These are phyloP conservation scores for Termitomyces sp. DNA, from an alignment of 768 basidiomycete genomes.

Conservation along the genomic window DNA sequence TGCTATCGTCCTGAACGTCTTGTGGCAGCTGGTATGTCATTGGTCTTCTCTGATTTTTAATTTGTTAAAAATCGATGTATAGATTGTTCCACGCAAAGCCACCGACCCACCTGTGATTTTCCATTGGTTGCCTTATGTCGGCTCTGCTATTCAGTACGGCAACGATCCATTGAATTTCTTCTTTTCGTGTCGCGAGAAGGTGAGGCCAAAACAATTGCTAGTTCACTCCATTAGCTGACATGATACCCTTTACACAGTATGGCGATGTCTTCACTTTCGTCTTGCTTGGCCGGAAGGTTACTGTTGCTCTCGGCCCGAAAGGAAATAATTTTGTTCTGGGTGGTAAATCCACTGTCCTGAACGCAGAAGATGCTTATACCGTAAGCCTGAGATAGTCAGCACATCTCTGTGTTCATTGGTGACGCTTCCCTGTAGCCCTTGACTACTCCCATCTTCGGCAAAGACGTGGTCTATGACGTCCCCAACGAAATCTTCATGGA, in stretches of 20 bases:
- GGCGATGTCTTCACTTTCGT: conserved; percentile 98
- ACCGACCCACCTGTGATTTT: conserved; percentile 88
- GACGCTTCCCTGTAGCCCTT: conserved; percentile 53
- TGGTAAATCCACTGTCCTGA: conserved; percentile 88
- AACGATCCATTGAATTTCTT: conserved; percentile 92
- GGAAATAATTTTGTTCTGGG: conserved; percentile 95
- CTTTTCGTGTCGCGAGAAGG: conserved; percentile 75
- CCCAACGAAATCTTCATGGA: conserved; percentile 98
- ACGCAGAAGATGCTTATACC: conserved; percentile 97
- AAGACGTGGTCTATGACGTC: conserved; percentile 95
- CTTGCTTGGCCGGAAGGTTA: conserved; percentile 84
- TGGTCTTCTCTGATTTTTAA: neutral
- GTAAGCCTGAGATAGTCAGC: conserved; percentile 34
- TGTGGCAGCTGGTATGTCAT: conserved; percentile 73
- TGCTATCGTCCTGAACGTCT: conserved; percentile 66
- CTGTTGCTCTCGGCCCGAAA: conserved; percentile 85
- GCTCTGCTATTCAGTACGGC: conserved; percentile 87
- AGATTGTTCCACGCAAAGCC: conserved; percentile 68
- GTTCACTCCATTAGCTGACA: neutral
- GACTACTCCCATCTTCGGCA: conserved; percentile 94
- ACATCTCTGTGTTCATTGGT: neutral
- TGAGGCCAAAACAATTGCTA: conserved; percentile 22
- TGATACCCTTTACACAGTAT: conserved; percentile 48
- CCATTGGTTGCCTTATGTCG: conserved; percentile 87
- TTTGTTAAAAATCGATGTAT: neutral